Conservation (phyloP, 305 asterid genomes). For the Salvia sclarea region DNA sequence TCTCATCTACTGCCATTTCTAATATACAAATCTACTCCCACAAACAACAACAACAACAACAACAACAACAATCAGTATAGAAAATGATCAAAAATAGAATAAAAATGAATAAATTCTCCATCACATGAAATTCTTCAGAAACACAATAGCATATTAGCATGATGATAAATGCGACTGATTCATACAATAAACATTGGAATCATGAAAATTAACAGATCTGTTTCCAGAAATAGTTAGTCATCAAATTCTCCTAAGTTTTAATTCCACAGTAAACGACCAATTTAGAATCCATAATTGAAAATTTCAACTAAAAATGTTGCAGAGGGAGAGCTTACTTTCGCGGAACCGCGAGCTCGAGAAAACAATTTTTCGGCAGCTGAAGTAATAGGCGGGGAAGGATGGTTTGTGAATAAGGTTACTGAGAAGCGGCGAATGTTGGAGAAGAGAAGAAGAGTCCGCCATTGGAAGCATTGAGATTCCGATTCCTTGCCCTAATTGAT, state of each 20-base stretch:
- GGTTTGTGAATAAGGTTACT: conserved; percentile 19
- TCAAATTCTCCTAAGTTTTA: neutral
- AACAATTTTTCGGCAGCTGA: conserved; percentile 9
- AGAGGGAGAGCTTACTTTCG: neutral
- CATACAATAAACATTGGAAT: neutral
- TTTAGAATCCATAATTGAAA: neutral
- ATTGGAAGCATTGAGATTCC: conserved; percentile 47
- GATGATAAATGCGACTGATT: neutral
- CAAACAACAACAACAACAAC: neutral
- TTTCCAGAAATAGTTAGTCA: neutral
- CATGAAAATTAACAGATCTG: neutral
- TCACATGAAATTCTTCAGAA: neutral
- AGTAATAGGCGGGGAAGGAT: conserved; percentile 19
- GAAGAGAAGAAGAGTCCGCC: conserved; percentile 39
- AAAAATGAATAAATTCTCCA: too few species aligned
- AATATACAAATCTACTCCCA: conserved; percentile 14
- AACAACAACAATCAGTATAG: conserved; percentile 1
- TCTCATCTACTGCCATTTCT: conserved; percentile 53
- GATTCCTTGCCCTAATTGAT: conserved; percentile 48
- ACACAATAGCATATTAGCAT: neutral
- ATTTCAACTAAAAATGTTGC: neutral
- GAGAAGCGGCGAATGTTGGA: conserved; percentile 9
- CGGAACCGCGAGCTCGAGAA: conserved; percentile 3
- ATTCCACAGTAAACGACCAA: neutral
- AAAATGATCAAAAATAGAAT: neutral